These are phyloP conservation scores for Talinum fruticosum DNA, from an alignment of 148 eudicot genomes.

Conservation along the genomic window DNA sequence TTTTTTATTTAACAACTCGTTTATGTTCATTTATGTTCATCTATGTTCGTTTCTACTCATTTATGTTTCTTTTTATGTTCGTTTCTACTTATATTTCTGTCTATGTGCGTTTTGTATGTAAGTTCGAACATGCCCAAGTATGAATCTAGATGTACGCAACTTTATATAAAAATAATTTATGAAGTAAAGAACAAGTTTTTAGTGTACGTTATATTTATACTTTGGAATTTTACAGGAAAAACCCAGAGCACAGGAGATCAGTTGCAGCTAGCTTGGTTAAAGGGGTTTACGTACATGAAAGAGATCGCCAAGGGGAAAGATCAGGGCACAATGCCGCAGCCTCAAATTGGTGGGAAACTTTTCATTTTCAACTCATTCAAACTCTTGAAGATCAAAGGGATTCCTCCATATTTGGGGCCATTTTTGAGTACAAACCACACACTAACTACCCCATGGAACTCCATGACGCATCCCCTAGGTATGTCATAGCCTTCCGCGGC, in stretches of 20 bases:
- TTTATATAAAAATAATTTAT: too few relatives aligned
- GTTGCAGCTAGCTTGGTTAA: conserved; percentile 76
- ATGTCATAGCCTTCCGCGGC: conserved; percentile 73
- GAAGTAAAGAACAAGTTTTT: too few relatives aligned
- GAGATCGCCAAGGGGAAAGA: conserved; percentile 57
- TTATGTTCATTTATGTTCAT: too few relatives aligned
- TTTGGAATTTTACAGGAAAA: too few relatives aligned
- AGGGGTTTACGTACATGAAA: conserved; percentile 66
- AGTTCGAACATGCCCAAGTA: too few relatives aligned
- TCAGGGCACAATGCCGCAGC: conserved; percentile 53
- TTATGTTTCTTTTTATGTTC: too few relatives aligned
- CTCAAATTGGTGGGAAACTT: conserved; percentile 73
- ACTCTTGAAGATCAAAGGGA: conserved; percentile 47
- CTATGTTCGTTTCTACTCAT: too few relatives aligned
- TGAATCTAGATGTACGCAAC: too few relatives aligned
- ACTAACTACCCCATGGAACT: conserved; percentile 6
- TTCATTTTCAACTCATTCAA: conserved; percentile 43
- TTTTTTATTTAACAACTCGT: too few relatives aligned
- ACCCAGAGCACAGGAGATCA: conserved; percentile 43
- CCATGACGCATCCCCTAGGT: conserved; percentile 48
- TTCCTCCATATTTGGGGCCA: conserved; percentile 58
- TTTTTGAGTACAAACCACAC: conserved; percentile 43
- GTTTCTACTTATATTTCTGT: too few relatives aligned
- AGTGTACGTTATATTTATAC: too few relatives aligned
- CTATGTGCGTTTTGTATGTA: too few relatives aligned